Base-by-base conservation (phyloP, 768 basidiomycete genomes). In the Tubosaeta sp. region DNA sequence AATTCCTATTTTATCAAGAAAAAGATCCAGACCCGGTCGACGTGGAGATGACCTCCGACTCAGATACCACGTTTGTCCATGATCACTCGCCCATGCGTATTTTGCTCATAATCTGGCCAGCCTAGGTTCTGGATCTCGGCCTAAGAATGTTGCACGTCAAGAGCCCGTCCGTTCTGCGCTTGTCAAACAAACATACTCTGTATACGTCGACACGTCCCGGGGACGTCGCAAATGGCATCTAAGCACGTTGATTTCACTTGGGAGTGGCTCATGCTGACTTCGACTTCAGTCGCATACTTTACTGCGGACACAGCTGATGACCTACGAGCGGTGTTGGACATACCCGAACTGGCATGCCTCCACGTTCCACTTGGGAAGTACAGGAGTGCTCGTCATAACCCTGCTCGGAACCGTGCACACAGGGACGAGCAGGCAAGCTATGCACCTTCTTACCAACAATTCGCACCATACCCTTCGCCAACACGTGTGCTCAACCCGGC, bases 201-300 rank as follows among this genome's bases (percentile, higher is more conserved):
- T 87, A 27, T 86, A 77, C 59, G 84, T 88, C 34, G 77, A 85
- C n/a, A 84, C 81, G 3, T 60, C 76, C 17, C 69, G 74, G 50
- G 86, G 86, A n/a, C 78, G 79, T 52, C 76, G 84, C 56, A 91
- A 91, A 60, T 90, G 88, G 88, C 88, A 91, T 59, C 75, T 91
- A 31, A 89, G 88, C 88, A 65, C 48, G 84, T 70, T 37, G 13
- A 52, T 42, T 55, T 59, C 22, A 46, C 50, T 41, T 33, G 34
- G 32, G n/a, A 13, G 42, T 42, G 49, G 44, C 34, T 52, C 27
- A 37, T 13, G 12, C 48, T 59, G 19, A 60, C 43, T 19, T 19
- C 27, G 22, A 26, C 29, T 44, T 10, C 59, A 91, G 88, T 88
- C 59, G 88, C 88, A 9, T 91, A 91, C 69, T 89, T 83, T 61